Evolutionary conservation across 1,139 yeast genomes (phyloP), one percentile per base, ranked within the genome.

Genomic region (Kluyveromyces sp.): DNA sequence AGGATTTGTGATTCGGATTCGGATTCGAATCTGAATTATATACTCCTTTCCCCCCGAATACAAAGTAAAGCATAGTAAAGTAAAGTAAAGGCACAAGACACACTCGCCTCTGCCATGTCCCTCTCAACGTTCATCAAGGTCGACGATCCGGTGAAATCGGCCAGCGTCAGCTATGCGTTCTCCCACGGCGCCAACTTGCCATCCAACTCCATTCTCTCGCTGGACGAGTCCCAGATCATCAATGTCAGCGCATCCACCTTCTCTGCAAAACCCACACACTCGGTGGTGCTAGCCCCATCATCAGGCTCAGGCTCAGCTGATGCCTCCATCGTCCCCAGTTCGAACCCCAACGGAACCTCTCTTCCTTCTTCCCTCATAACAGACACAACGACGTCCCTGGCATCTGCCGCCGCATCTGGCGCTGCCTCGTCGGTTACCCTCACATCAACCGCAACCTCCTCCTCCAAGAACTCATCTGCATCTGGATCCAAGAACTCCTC

Each of bases 151-250:
- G 37, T 32, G n/a, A 30, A 40, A 15, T 27, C 44, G 7, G 45
- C 37, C 15, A 32, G 42, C 15, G 48, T 46, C 6, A 43, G 46
- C n/a, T 48, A 46, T 42, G 45, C 42, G 36, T 48, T 48, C 33
- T 26, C 41, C 31, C 43, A 46, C 49, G 39, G 25, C 21, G 40
- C 33, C 32, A 38, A 34, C 43, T 10, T 3, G 15, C 10, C 21
- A 3, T 31, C 32, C 25, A 34, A 37, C 25, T 33, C 43, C 10
- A 40, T 40, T 30, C 43, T 40, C 25, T 40, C 43, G 43, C 45
- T 47, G 34, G 47, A 38, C 38, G 39, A 26, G 34, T 47, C 49
- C 31, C 43, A 34, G 43, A 47, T 47, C 37, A 43, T 47, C 27
- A 37, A 46, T 41, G 39, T 46, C 4, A 46, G 45, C n/a, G 49